Base-by-base conservation (phyloP, 371 early-diverging fungal species). In the Mortierella sp. region DNA sequence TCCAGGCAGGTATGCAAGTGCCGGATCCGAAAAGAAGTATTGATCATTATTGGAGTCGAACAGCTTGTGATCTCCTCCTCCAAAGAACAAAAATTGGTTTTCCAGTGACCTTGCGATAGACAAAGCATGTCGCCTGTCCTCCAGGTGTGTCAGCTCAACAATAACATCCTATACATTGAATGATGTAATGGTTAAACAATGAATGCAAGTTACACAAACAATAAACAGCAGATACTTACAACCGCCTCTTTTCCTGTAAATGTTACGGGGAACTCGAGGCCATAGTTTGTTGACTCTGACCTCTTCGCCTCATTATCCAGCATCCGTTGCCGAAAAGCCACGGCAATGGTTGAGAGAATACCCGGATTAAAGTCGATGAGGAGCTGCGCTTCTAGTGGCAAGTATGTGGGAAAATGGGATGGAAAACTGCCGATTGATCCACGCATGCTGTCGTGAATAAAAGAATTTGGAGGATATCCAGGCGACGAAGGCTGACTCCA, bases 241-340 rank as follows among this genome's bases (percentile, higher is more conserved):
- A 97, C 94, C 1, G 94, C 95, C 38, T 95, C 94, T 69, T 88
- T 88, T 36, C 97, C 97, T 38, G 91, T 89, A 84, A 96, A 96
- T 59, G 90, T 91, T 43, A 91, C 89, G 36, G 87, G 89, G 78
- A 96, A 94, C 80, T 95, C 94, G 24, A 96, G 88, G 11, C 88
- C 88, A 71, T 97, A 94, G 70, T 92, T 94, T 22, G 64, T 67
- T 33, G 81, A 81, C 19, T 81, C 81, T 11, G 69, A 57, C 19
- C 76, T 67, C 53, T 81, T 81, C 58, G 69, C 15, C 40, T 81
- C 81, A 41, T 81, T 81, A 53, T 72, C 67, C 13, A 81, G 22
- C 81, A 81, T 81, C 60, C 66, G 69, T 61, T 81, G 72, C 21
- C 81, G 76, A 52, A 81, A 81, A 11, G 81, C 75, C 24, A 81